Conservation (phyloP, 2,329 filamentous ascomycete genomes). For the Fusarium staphyleae region DNA sequence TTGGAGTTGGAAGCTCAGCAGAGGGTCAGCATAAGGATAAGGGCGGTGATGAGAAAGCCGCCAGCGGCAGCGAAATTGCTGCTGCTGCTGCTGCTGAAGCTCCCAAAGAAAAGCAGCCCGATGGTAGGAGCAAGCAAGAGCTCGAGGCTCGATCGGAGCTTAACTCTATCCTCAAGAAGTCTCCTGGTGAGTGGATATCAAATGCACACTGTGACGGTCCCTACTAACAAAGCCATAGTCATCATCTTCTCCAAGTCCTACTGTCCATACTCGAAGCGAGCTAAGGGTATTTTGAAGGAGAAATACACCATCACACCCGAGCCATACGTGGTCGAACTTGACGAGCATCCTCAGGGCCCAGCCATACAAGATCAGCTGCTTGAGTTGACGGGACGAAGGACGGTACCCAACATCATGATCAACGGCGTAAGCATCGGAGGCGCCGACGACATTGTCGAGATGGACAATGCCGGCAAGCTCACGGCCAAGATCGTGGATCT, state of each 20-base stretch:
- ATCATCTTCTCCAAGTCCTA: constrained; percentile 97
- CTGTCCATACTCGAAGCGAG: constrained; percentile 84
- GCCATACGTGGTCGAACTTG: constrained; percentile 90
- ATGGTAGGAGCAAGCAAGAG: constrained; percentile 66
- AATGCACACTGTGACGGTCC: background rate
- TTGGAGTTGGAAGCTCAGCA: constrained; percentile 66
- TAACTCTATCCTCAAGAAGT: constrained; percentile 80
- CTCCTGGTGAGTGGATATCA: constrained; percentile 69
- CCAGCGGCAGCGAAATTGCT: constrained; percentile 24
- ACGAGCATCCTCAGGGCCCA: constrained; percentile 77
- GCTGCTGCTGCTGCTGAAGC: constrained; percentile 11
- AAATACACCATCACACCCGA: constrained; percentile 83
- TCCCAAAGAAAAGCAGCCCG: constrained; percentile 43
- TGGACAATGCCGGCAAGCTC: constrained; percentile 73
- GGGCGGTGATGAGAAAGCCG: constrained; percentile 51
- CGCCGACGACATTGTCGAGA: constrained; percentile 79
- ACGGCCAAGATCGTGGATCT: constrained; percentile 75
- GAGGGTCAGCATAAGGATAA: constrained; percentile 54
- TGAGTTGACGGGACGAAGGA: constrained; percentile 78
- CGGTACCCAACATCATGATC: constrained; percentile 91
- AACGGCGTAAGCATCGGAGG: constrained; percentile 90
- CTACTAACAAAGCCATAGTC: constrained; percentile 58
- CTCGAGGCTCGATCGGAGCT: constrained; percentile 74
- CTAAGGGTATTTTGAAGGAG: constrained; percentile 84
- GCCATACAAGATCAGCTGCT: constrained; percentile 75